These are phyloP conservation scores for Eimeria falciformis DNA, from an alignment of 169 alveolate genomes.

Conservation along the genomic window DNA sequence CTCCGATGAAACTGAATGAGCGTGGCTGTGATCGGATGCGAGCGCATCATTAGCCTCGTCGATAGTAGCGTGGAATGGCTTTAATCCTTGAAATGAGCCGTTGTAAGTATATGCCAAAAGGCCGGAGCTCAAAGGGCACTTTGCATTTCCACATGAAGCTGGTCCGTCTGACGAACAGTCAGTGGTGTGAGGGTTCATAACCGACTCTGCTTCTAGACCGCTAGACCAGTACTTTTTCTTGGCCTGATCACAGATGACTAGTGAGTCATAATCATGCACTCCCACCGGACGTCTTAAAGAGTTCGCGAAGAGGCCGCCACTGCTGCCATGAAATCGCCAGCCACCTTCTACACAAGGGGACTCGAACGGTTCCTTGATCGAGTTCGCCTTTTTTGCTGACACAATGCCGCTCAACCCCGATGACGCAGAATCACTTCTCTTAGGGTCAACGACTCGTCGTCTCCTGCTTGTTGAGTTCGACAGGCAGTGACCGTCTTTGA, in stretches of 20 bases:
- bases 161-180: background rate
- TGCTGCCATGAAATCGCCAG: constrained; percentile 20
- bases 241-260: background rate
- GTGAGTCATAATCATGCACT: background rate
- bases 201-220: background rate
- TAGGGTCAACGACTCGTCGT: background rate
- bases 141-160: background rate
- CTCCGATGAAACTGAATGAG: background rate
- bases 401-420: constrained; percentile 1
- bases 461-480: background rate
- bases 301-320: constrained; percentile 2
- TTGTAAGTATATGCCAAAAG: constrained; percentile 22
- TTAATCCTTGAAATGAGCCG: background rate
- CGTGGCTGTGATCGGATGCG: background rate
- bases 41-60: background rate
- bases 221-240: background rate
- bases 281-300: background rate
- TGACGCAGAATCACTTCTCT: background rate
- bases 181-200: background rate
- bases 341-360: background rate
- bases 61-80: too few species aligned
- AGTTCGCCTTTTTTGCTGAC: background rate
- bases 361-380: background rate
- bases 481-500: constrained; percentile 10
- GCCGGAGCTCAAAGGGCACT: background rate